Evolutionary conservation across 108 stramenopile species (phyloP).

Genomic region (Cylindrotheca fusiformis): DNA sequence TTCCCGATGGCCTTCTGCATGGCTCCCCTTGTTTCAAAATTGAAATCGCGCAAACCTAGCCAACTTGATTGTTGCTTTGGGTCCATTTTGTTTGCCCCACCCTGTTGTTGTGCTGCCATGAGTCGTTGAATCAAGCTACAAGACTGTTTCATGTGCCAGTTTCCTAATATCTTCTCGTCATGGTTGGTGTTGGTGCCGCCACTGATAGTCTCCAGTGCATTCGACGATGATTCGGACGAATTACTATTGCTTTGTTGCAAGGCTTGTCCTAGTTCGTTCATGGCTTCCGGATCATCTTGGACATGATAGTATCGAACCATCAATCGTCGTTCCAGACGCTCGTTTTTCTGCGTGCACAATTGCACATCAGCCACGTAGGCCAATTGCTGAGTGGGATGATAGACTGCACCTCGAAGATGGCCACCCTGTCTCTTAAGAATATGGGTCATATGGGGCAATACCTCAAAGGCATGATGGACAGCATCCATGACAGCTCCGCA

Average conservation of each 20-base stretch:
- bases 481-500: constrained; percentile 70
- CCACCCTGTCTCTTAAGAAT: constrained; percentile 63
- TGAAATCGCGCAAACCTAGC: constrained; percentile 31
- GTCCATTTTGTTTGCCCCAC: constrained; percentile 19
- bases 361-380: constrained; percentile 77
- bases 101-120: constrained; percentile 34
- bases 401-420: constrained; percentile 44
- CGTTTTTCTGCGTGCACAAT: constrained; percentile 65
- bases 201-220: neutral
- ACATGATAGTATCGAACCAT: constrained; percentile 66
- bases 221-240: neutral
- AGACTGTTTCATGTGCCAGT: constrained; percentile 32
- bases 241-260: constrained; percentile 17
- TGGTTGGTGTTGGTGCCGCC: neutral
- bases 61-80: constrained; percentile 27
- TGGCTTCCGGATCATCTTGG: constrained; percentile 51
- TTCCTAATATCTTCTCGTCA: constrained; percentile 2
- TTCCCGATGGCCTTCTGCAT: constrained; percentile 31
- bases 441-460: constrained; percentile 17
- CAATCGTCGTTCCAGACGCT: constrained; percentile 53
- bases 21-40: constrained; percentile 22
- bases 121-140: constrained; percentile 40
- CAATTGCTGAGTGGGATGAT: constrained; percentile 19
- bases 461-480: constrained; percentile 33
- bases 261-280: constrained; percentile 29